Percentiles rank a stretch among this genome's conserved stretches.
Evolutionary conservation across 495 filamentous ascomycete genomes (phyloP).

Genomic region (Aspergillus steynii): DNA sequence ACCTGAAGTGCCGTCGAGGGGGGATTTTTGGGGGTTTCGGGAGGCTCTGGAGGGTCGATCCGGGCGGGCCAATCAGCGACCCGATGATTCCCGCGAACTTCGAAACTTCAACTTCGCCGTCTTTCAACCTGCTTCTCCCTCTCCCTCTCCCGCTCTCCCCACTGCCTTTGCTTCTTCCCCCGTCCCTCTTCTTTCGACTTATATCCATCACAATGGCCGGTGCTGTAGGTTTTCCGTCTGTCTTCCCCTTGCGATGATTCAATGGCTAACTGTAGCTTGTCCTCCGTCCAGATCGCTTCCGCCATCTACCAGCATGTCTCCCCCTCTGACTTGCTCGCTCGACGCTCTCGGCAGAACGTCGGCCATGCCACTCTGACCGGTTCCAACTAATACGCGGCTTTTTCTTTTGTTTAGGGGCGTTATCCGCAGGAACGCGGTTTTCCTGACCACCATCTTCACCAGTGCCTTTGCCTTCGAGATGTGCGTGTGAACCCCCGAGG

Average conservation of each 20-base stretch:
- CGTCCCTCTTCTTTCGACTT: conserved; percentile 15
- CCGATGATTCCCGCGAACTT: conserved; percentile 49
- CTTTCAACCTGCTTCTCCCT: conserved; percentile 23
- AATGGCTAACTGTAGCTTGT: conserved; percentile 38
- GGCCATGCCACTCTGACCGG: background rate
- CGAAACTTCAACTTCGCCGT: conserved; percentile 24
- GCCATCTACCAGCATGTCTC: conserved; percentile 80
- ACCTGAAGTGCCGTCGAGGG: too few species aligned
- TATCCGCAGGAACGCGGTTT: conserved; percentile 81
- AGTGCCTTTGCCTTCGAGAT: conserved; percentile 91
- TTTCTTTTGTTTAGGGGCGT: conserved; percentile 60
- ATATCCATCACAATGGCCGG: conserved; percentile 55
- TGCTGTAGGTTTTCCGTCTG: conserved; percentile 32
- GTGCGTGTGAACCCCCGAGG: conserved; percentile 54
- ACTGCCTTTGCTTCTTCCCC: conserved; percentile 7
- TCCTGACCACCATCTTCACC: conserved; percentile 82
- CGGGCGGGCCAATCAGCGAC: conserved; percentile 42
- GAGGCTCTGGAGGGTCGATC: conserved; percentile 14
- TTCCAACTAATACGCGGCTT: conserved; percentile 19
- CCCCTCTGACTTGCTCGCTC: conserved; percentile 26
- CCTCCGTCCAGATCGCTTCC: conserved; percentile 51
- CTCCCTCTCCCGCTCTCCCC: conserved; percentile 19
- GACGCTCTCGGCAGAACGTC: background rate
- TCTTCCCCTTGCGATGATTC: background rate
- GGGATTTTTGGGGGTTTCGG: background rate